A percentile compares a stretch with the other conserved stretches of the same genome.
Evolutionary conservation across 257 asterid genomes (phyloP).

Genomic region (Vinca minor): DNA sequence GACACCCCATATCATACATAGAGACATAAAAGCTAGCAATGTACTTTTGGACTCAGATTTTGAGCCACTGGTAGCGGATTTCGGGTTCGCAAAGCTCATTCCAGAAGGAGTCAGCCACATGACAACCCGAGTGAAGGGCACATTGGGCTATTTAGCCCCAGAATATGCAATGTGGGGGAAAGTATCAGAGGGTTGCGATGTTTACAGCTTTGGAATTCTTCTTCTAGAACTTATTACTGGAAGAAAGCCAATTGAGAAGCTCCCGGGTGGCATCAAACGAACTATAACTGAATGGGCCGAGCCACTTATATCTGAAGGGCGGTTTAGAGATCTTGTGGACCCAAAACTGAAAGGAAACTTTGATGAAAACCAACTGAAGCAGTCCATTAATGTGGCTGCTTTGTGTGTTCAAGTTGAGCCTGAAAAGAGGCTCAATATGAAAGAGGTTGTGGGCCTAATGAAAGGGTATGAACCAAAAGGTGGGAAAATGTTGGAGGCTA

Average conservation of each 20-base stretch:
- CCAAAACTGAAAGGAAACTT: conserved; percentile 53
- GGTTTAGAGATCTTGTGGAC: conserved; percentile 54
- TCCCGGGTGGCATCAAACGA: conserved; percentile 65
- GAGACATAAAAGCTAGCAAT: conserved; percentile 82
- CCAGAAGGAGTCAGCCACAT: conserved; percentile 93
- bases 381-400: conserved; percentile 46
- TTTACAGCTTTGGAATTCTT: conserved; percentile 67
- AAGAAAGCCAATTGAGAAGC: conserved; percentile 68
- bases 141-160: conserved; percentile 73
- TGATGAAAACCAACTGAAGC: conserved; percentile 46
- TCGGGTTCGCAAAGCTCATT: conserved; percentile 76
- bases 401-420: conserved; percentile 66
- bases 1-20: conserved; percentile 69
- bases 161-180: conserved; percentile 95
- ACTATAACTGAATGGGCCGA: conserved; percentile 86
- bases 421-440: conserved; percentile 69
- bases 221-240: conserved; percentile 59
- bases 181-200: conserved; percentile 77
- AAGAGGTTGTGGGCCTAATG: conserved; percentile 49
- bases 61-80: conserved; percentile 69
- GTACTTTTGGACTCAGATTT: conserved; percentile 65
- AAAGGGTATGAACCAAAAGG: conserved; percentile 32
- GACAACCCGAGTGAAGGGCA: conserved; percentile 84
- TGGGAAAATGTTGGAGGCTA: conserved; percentile 11
- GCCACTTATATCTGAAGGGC: conserved; percentile 44